These are phyloP conservation scores for Aurinia saxatilis DNA, from an alignment of 345 rosid genomes.

Conservation along the genomic window DNA sequence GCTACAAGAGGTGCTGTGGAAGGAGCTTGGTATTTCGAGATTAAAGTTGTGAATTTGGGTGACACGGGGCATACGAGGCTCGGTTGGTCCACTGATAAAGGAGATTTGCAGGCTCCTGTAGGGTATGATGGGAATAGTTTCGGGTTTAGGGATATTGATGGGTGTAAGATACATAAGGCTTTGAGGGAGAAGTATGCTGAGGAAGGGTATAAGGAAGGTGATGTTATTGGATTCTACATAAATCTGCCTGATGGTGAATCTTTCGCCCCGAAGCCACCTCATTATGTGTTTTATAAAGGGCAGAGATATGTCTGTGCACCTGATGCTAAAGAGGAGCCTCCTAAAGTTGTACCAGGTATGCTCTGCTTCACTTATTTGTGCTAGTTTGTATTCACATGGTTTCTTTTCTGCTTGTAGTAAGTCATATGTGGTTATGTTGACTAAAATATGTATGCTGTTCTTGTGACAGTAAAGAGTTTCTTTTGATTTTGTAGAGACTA, in stretches of 20 bases:
- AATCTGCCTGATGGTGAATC: constrained; percentile 76
- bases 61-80: constrained; percentile 91
- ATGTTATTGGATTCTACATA: constrained; percentile 85
- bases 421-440: background rate
- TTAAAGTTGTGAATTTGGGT: constrained; percentile 66
- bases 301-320: constrained; percentile 76
- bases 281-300: constrained; percentile 78
- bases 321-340: constrained; percentile 80
- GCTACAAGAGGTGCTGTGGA: constrained; percentile 90
- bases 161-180: constrained; percentile 95
- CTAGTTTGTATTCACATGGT: background rate
- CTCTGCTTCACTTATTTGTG: background rate
- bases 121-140: constrained; percentile 91
- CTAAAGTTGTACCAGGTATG: constrained; percentile 78
- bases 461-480: background rate
- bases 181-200: constrained; percentile 79
- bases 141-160: constrained; percentile 93
- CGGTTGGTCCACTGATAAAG: constrained; percentile 95
- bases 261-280: constrained; percentile 70
- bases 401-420: background rate
- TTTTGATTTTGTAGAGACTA: background rate
- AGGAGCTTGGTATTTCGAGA: constrained; percentile 97
- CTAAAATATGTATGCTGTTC: background rate
- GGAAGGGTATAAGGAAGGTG: constrained; percentile 88
- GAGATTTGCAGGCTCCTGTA: constrained; percentile 95